phyloP scores from a whole-genome alignment of 106 monocot species.

The Allium cepa region DNA sequence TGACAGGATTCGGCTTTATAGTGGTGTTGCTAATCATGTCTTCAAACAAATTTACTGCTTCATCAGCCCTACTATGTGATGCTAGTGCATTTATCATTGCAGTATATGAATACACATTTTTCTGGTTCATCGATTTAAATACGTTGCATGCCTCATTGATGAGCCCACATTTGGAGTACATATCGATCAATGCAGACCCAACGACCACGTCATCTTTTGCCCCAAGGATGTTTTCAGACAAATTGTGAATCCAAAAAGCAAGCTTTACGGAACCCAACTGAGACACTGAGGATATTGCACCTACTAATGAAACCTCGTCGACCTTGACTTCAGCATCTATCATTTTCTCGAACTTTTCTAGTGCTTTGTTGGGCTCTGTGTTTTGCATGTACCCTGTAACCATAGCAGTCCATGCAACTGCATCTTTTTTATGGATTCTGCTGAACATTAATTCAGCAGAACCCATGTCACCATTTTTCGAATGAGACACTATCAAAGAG shows the following conservation, averaged over 20 bases:
- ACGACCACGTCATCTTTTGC: slow-evolving; percentile 17
- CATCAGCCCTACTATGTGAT: slow-evolving; percentile 28
- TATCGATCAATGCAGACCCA: slow-evolving; percentile 65
- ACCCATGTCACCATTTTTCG: slow-evolving; percentile 34
- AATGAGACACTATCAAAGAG: slow-evolving; percentile 41
- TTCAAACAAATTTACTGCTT: slow-evolving; percentile 24
- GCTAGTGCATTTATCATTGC: slow-evolving; percentile 40
- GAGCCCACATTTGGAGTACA: slow-evolving; percentile 67
- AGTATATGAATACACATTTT: slow-evolving; percentile 49
- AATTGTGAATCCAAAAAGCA: slow-evolving; percentile 21
- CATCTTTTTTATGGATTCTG: slow-evolving; percentile 24
- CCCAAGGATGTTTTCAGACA: slow-evolving; percentile 9
- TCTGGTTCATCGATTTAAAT: slow-evolving; percentile 22
- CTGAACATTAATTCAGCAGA: slow-evolving; percentile 33
- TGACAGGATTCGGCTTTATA: slow-evolving; percentile 42
- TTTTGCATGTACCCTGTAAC: slow-evolving; percentile 63
- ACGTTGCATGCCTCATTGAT: slow-evolving; percentile 36
- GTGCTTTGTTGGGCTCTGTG: slow-evolving; percentile 42
- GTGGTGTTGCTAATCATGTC: slow-evolving; percentile 24
- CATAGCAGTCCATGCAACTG: slow-evolving; percentile 72
- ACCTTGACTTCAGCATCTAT: slow-evolving; percentile 15
- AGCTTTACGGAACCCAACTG: slow-evolving; percentile 32
- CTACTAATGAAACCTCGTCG: slow-evolving; percentile 40
- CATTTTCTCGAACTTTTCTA: slow-evolving; percentile 42
- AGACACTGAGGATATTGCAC: slow-evolving; percentile 41